A percentile compares a stretch with the other conserved stretches of the same genome.
Evolutionary conservation across 139 green algal species (phyloP).

Genomic region (Spirogloea muscicola): DNA sequence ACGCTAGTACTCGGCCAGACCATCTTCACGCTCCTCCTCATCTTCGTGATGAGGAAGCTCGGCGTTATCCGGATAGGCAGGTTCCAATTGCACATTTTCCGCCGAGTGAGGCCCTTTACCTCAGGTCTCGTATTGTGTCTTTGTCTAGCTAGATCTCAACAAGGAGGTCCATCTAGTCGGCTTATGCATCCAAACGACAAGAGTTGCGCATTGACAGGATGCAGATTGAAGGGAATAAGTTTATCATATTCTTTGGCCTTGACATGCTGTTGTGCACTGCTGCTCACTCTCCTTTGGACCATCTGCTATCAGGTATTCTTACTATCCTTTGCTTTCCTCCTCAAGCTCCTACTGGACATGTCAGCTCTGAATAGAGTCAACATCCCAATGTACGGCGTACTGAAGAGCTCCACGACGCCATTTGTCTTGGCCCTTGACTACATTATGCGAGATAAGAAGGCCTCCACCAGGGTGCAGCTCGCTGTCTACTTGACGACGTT

Average conservation of each 20-base stretch:
- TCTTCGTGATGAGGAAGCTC: slow-evolving; percentile 41
- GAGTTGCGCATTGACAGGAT: no score
- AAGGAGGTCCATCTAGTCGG: no score
- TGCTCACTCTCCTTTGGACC: no score
- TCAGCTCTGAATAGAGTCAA: slow-evolving; percentile 48
- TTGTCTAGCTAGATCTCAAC: no score
- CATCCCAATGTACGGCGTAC: slow-evolving; percentile 59
- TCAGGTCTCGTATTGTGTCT: no score
- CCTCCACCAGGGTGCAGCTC: slow-evolving; percentile 39
- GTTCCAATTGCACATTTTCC: slow-evolving; percentile 49
- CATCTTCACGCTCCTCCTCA: slow-evolving; percentile 43
- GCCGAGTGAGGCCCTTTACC: slow-evolving; percentile 35
- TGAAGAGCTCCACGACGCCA: slow-evolving; percentile 56
- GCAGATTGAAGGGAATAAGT: no score
- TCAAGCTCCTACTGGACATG: slow-evolving; percentile 59
- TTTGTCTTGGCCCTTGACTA: slow-evolving; percentile 55
- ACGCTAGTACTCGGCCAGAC: slow-evolving; percentile 53
- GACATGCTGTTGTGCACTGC: no score
- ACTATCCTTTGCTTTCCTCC: slow-evolving; percentile 49
- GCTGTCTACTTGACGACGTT: slow-evolving; percentile 51
- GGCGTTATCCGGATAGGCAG: slow-evolving; percentile 32
- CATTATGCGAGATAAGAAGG: slow-evolving; percentile 39
- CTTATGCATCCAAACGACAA: no score
- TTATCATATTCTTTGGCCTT: no score
- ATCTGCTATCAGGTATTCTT: slow-evolving; percentile 50